Evolutionary conservation across 257 asterid genomes (phyloP), one percentile per base, ranked within the genome.

Genomic region (Eustoma russellianum): DNA sequence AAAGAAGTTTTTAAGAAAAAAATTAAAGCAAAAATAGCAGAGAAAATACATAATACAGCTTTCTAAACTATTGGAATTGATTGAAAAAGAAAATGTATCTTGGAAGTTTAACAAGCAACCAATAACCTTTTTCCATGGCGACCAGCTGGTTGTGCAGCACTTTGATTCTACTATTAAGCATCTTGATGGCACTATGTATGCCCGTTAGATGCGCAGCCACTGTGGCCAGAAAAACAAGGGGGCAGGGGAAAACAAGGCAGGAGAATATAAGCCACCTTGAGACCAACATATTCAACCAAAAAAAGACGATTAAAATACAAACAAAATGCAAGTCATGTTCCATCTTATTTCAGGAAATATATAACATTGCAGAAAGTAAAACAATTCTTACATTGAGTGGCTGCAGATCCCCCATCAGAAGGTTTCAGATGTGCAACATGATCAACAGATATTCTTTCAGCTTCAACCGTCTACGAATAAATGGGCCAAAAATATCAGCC

Each of bases 171-270:
- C 95, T 87, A 71, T 84, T 84, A 46, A 84, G 83, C 96, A 91
- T 91, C 85, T 82, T 87, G 81, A 91, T 87, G 51, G 95, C 95
- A 75, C 95, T 91, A 60, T 91, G 97, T 70, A 76, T 84, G 69
- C 98, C 98, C 12, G 96, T 84, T 54, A 91, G 96, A 66, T 87
- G 98, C 71, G 91, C 98, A 75, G 95, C 94, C 98, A 87, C 95
- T 84, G 48, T 45, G 59, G 59, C 63, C 52, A 14, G 41, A 7
- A 47, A 35, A 47, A 40, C 33, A 54, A 8, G 12, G 43, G 43
- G 43, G 9, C 11, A 38, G 43, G 43, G 43, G 12, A 48, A 48
- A 17, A 64, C 59, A 48, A 17, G 16, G 17, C 6, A 52, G 12
- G 30, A 7, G 16, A 24, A 1, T 24, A 24, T 24, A 24, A 24